Conservation (phyloP, 768 basidiomycete species). For the Boletus subparvulus region DNA sequence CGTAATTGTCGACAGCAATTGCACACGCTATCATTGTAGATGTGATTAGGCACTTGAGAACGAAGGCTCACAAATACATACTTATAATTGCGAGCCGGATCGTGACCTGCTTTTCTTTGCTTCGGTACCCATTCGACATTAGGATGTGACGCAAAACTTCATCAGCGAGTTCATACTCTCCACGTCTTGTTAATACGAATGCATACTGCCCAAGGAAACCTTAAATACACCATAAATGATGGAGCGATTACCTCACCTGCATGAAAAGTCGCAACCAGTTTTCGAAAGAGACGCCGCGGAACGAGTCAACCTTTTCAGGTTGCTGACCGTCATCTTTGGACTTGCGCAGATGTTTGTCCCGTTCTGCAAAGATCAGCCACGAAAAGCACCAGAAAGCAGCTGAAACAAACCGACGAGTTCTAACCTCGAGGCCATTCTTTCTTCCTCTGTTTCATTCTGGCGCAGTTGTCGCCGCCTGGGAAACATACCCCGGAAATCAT, state of each 20-base stretch:
- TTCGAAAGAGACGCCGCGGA: slow-evolving; percentile 79
- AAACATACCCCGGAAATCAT: slow-evolving; percentile 22
- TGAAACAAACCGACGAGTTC: slow-evolving; percentile 54
- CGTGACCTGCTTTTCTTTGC: slow-evolving; percentile 58
- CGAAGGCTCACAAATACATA: slow-evolving; percentile 29
- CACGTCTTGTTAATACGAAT: slow-evolving; percentile 63
- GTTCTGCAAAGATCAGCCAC: slow-evolving; percentile 6
- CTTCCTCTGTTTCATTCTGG: slow-evolving; percentile 16
- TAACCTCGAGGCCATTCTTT: slow-evolving; percentile 42
- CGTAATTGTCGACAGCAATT: slow-evolving; percentile 53
- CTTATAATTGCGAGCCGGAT: slow-evolving; percentile 78
- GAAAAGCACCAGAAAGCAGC: background rate
- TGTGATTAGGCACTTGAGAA: background rate
- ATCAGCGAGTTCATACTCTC: slow-evolving; percentile 64
- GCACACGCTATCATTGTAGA: slow-evolving; percentile 60
- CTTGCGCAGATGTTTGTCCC: slow-evolving; percentile 46
- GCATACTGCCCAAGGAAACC: slow-evolving; percentile 54
- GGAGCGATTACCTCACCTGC: slow-evolving; percentile 52
- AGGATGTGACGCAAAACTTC: slow-evolving; percentile 77
- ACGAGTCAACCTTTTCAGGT: slow-evolving; percentile 54
- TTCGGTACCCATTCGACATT: slow-evolving; percentile 70
- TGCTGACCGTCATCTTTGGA: slow-evolving; percentile 42
- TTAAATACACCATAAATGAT: slow-evolving; percentile 1
- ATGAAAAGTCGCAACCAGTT: slow-evolving; percentile 85
- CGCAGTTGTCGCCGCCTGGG: slow-evolving; percentile 14